Base-by-base conservation (phyloP, 495 filamentous ascomycete genomes). In the Thermothielavioides terrestris region DNA sequence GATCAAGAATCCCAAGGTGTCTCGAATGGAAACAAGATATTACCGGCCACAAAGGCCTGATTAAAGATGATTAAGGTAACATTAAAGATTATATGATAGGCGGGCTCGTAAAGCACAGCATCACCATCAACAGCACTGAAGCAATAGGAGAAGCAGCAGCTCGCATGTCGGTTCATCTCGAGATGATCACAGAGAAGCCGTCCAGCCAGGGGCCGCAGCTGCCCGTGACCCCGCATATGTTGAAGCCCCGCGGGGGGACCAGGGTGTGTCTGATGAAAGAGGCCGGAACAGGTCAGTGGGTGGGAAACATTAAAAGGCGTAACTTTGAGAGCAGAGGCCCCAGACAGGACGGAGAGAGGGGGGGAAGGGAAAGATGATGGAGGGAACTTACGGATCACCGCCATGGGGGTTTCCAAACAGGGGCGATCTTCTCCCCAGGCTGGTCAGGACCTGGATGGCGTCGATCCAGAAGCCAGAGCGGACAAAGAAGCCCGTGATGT, bases 401-500 rank as follows among this genome's bases (percentile, higher is more conserved):
- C 89, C 89, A 49, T 70, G 68, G 10, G 82, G 65, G 60, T 95
- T 95, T 14, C 92, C 92, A 74, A 80, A 96, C 34, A 94, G 61
- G 36, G 83, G 81, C 4, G 91, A 96, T 63, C 82, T 86, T 52
- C 92, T 77, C 26, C 89, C 91, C 25, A 86, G 68, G 59, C 84
- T 95, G 7, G 92, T 96, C 60, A 96, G 64, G 49, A 98, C 84
- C 61, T 95, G 88, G 45, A 98, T 79, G 12, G 81, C 92, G 65
- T 95, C 89, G 52, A 96, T 85, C 85, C 88, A 92, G 30, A 78
- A 67, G 10, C 88, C 88, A 35, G 87, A 79, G 52, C 89, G 75
- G 44, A 96, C 70, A 57, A 84, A 82, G 65, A 98, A 98, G 11
- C 92, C 92, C 44, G 88, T 77, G 11, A 98, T 68, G 48, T 85